These are phyloP conservation scores for Aureobasidium sp. DNA, from an alignment of 2,329 filamentous ascomycete genomes.

Conservation along the genomic window DNA sequence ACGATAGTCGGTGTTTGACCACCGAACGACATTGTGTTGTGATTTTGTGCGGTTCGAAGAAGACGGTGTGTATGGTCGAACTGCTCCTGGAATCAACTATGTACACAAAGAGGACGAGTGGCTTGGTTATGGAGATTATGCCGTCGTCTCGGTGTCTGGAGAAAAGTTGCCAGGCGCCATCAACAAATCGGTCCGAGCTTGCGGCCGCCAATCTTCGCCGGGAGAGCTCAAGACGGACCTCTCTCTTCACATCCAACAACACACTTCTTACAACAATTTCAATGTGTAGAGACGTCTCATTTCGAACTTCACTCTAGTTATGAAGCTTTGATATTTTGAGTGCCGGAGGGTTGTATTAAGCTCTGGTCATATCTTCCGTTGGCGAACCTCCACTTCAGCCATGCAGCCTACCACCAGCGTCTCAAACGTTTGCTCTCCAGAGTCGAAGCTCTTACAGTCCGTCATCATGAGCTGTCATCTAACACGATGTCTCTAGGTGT, in stretches of 20 bases:
- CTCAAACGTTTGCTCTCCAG: too few species aligned
- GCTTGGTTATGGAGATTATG: background rate
- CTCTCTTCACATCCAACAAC: background rate
- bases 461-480: too few species aligned
- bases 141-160: background rate
- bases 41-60: background rate
- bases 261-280: too few species aligned
- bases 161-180: background rate
- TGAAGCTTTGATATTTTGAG: too few species aligned
- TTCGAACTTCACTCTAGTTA: too few species aligned
- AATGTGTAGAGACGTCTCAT: too few species aligned
- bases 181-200: conserved; percentile 3
- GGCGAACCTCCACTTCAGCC: too few species aligned
- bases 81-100: background rate
- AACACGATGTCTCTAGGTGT: too few species aligned
- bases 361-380: too few species aligned
- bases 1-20: conserved; percentile 97
- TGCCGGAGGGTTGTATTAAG: too few species aligned
- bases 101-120: background rate
- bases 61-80: background rate
- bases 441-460: too few species aligned
- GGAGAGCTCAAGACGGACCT: background rate
- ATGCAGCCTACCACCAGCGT: too few species aligned
- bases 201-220: background rate
- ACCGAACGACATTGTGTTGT: conserved; percentile 73